Base-by-base conservation (phyloP, 495 filamentous ascomycete genomes). In the Usnea hakonensis region DNA sequence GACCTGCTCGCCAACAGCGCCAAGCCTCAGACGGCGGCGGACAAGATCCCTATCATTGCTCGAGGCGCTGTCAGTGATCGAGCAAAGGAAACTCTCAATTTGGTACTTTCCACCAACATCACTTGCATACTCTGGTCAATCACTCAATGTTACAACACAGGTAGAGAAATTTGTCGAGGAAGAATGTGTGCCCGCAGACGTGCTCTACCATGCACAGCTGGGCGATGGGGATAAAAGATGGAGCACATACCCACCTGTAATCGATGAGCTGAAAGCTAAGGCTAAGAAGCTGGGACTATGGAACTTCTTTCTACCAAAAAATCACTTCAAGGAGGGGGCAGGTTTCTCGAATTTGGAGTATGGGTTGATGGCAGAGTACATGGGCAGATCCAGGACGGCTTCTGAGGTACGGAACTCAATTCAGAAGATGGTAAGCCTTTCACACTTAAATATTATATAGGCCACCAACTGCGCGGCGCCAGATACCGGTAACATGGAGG, bases 231-330 rank as follows among this genome's bases (percentile, higher is more conserved):
- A 85, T 43, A 72, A 84, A 63, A 83, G 91, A 81, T 88, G 91
- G 89, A 79, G 85, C 62, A 78, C 82, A 36, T 88, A 90, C 71
- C 94, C 94, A 28, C 70, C 82, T 35, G 78, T 98, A 62, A 82
- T 98, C 64, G 94, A 97, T 66, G 84, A 90, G 44, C 80, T 98
- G 65, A 98, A 98, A 81, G 75, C 77, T 55, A 90, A 89, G 70
- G 94, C 94, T 16, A 82, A 81, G 70, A 80, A 86, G 69, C 78
- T 92, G n/a, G 94, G 94, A 0, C 79, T 98, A 50, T 98, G 94
- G 94, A 98, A 98, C 73, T 88, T 98, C 85, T 98, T 98, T 80
- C 75, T 98, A 63, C 88, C 93, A 53, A 93, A 90, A 76, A 90
- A 85, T 67, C 92, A 97, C 77, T 97, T 96, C 81, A 88, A 85